These are phyloP conservation scores for Colletotrichum melonis DNA, from an alignment of 2,329 filamentous ascomycete genomes.

Conservation along the genomic window DNA sequence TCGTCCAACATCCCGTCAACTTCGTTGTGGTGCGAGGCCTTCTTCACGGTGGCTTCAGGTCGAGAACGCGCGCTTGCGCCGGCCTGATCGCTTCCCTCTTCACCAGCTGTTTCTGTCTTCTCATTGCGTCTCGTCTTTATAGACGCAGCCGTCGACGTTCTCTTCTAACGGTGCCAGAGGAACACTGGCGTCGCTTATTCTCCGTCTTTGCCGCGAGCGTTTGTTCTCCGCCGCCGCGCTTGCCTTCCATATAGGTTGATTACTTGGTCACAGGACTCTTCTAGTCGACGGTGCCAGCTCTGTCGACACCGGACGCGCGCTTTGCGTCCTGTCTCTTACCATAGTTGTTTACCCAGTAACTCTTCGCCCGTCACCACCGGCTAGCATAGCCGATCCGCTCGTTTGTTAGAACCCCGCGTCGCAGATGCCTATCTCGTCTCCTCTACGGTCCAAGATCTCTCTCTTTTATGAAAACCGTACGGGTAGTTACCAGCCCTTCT, in stretches of 20 bases:
- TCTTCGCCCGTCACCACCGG: not conserved
- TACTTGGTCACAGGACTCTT: not conserved
- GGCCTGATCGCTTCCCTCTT: slow-evolving; percentile 14
- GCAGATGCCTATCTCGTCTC: slow-evolving; percentile 33
- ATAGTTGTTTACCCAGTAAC: slow-evolving; percentile 14
- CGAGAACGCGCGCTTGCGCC: slow-evolving; percentile 35
- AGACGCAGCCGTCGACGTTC: not conserved
- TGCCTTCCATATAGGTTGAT: slow-evolving; percentile 9
- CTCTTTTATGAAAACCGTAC: slow-evolving; percentile 12
- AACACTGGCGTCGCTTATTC: slow-evolving; percentile 11
- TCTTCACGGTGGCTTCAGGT: slow-evolving; percentile 21
- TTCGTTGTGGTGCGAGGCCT: slow-evolving; percentile 24
- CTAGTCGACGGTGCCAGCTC: slow-evolving; percentile 18
- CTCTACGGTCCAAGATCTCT: not conserved
- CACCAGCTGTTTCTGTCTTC: not conserved
- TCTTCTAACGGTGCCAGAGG: not conserved
- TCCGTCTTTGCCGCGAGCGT: slow-evolving; percentile 11
- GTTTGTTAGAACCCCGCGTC: slow-evolving; percentile 9
- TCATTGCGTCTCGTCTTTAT: not conserved
- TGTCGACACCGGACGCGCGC: slow-evolving; percentile 14
- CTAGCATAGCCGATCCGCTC: slow-evolving; percentile 20
- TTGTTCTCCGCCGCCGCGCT: slow-evolving; percentile 13
- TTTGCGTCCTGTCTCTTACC: not conserved
- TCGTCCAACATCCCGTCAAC: slow-evolving; percentile 30
- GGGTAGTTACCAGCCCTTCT: not conserved